Base-by-base conservation (phyloP, 2,329 filamentous ascomycete species). In the Monosporascus sp. region DNA sequence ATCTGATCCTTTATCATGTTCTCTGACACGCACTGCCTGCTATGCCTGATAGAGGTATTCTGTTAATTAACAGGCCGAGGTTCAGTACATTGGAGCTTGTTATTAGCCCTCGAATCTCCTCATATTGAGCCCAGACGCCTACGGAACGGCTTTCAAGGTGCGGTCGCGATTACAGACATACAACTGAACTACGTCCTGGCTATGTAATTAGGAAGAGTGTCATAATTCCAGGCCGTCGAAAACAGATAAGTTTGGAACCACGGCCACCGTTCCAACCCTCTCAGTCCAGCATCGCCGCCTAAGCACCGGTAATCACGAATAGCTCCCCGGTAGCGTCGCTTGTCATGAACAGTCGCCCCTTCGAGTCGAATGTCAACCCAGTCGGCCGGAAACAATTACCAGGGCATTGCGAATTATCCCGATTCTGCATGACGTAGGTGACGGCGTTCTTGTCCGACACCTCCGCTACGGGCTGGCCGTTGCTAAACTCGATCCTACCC, bases 341-440 rank as follows among this genome's bases (percentile, higher is more conserved):
- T 48, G 50, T 58, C 55, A 58, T 58, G 49, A 47, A 55, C 9
- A 58, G 27, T 15, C 55, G 51, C 15, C 49, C 51, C 27, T 51
- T 37, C 18, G 46, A 18, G 39, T 58, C 55, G 25, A 75, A 70
- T 1, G 75, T 75, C 8, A 88, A 68, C 2, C 82, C 81, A 1
- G 82, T 82, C 31, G 85, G 84, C 3, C 84, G 75, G 70, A 88
- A 84, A 67, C 84, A 88, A 3, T 64, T 62, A 47, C 71, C 68
- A 0, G 81, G 82, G 56, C 84, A 87, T 4, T 66, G 66, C 17
- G 68, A 68, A 11, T 78, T 68, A 58, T 86, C 75, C 1, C 71
- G 60, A 58, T 85, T 86, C 47, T 71, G 70, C 20, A 88, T 71
- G 54, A 88, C 73, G 55, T 81, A 75, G 7, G 70, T 68, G 9